A percentile compares a stretch with the other conserved stretches of the same genome.
Evolutionary conservation across 805 yeast genomes (phyloP).

Genomic region (Candida arabinofermentans): DNA sequence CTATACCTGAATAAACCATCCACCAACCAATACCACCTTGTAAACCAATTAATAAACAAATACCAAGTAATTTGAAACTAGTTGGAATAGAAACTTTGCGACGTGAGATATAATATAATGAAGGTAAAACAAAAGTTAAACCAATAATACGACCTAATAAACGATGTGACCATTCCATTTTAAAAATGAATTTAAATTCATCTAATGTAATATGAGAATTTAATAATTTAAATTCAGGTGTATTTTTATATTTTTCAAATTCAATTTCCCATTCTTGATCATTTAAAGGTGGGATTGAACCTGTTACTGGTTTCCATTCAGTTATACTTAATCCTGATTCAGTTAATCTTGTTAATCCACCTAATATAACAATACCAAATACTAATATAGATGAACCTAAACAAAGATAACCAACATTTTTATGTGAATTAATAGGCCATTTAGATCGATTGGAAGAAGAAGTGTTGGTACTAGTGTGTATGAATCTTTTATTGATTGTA

Average conservation of each 20-base stretch:
- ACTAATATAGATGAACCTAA: slow-evolving; percentile 83
- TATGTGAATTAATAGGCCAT: slow-evolving; percentile 46
- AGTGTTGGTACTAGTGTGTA: too few relatives aligned
- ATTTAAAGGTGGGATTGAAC: slow-evolving; percentile 82
- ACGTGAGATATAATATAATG: slow-evolving; percentile 69
- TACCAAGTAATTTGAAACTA: slow-evolving; percentile 62
- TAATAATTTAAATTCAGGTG: slow-evolving; percentile 88
- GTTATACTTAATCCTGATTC: slow-evolving; percentile 96
- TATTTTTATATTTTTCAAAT: slow-evolving; percentile 71
- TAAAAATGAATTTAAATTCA: slow-evolving; percentile 90
- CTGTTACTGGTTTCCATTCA: slow-evolving; percentile 98
- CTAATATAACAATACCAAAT: slow-evolving; percentile 93
- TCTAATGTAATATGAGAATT: slow-evolving; percentile 87
- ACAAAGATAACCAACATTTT: slow-evolving; percentile 80
- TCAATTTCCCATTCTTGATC: slow-evolving; percentile 84
- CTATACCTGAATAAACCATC: slow-evolving; percentile 98
- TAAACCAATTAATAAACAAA: slow-evolving; percentile 75
- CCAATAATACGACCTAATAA: slow-evolving; percentile 92
- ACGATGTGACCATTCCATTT: slow-evolving; percentile 98
- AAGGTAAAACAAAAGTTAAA: slow-evolving; percentile 75
- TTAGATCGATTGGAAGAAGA: too few relatives aligned
- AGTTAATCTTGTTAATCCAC: slow-evolving; percentile 92
- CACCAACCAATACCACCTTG: slow-evolving; percentile 99
- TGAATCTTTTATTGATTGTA: too few relatives aligned
- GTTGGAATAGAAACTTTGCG: slow-evolving; percentile 65